A percentile compares a stretch with the other conserved stretches of the same genome.
These are phyloP conservation scores for Triticum timopheevii DNA, from an alignment of 176 grass and related monocot genomes.

Conservation along the genomic window DNA sequence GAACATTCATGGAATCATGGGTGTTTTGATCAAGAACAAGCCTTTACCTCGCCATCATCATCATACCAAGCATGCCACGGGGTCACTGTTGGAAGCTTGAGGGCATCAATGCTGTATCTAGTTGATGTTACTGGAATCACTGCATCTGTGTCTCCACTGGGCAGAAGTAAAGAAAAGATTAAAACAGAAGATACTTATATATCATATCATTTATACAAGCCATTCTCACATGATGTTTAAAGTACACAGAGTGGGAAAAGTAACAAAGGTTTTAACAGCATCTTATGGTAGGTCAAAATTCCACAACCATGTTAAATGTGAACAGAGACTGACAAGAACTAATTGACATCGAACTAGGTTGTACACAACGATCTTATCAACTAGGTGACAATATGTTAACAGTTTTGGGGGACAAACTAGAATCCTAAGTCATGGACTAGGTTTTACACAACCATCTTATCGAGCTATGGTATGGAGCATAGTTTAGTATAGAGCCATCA, in stretches of 20 bases:
- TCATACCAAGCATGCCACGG: conserved; percentile 94
- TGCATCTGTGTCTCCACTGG: conserved; percentile 92
- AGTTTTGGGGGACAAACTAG: background rate
- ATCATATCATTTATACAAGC: too few relatives aligned
- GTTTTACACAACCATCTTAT: too few relatives aligned
- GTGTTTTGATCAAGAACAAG: conserved; percentile 12
- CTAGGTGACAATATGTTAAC: background rate
- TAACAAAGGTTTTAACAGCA: background rate
- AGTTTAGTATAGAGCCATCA: conserved; percentile 9
- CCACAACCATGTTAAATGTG: background rate
- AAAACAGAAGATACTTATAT: background rate
- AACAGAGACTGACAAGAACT: background rate
- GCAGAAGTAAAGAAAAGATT: conserved; percentile 23
- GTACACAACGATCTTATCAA: background rate
- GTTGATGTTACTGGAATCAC: conserved; percentile 92
- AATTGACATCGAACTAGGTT: background rate
- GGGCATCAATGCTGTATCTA: conserved; percentile 76
- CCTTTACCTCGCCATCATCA: conserved; percentile 75
- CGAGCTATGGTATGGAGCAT: background rate
- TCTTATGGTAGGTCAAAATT: conserved; percentile 12
- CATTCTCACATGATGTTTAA: background rate
- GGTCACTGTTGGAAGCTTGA: conserved; percentile 79
- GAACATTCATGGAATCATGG: conserved; percentile 17
- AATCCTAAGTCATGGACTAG: too few relatives aligned
- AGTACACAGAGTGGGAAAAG: background rate